Evolutionary conservation across 352 stramenopile genomes (phyloP).

Genomic region (Blastocystis hominis): DNA sequence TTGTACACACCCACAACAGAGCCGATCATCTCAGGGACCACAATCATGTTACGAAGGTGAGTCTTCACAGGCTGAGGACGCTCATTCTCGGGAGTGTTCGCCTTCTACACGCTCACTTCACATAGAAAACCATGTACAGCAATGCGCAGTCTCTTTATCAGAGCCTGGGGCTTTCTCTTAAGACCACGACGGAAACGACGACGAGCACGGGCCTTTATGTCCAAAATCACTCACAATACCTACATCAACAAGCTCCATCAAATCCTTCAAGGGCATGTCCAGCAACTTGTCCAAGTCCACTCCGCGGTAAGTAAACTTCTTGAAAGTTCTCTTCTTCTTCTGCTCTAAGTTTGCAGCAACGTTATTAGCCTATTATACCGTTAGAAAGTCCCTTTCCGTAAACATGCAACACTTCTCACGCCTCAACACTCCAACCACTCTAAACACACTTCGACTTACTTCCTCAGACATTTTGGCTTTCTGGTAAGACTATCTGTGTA

Average conservation of each 20-base stretch:
- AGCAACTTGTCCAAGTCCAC: slow-evolving; percentile 97
- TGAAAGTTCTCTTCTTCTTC: slow-evolving; percentile 94
- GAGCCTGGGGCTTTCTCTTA: slow-evolving; percentile 96
- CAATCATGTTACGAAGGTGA: slow-evolving; percentile 99
- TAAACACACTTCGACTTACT: not conserved
- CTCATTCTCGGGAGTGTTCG: slow-evolving; percentile 83
- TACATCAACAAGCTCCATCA: slow-evolving; percentile 86
- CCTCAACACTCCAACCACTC: not conserved
- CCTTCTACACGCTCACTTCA: slow-evolving; percentile 90
- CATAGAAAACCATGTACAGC: slow-evolving; percentile 71
- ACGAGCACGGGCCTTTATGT: slow-evolving; percentile 72
- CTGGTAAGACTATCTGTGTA: slow-evolving; percentile 17
- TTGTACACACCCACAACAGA: slow-evolving; percentile 99
- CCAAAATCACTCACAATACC: not conserved
- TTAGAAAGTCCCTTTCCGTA: not conserved
- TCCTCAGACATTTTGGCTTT: slow-evolving; percentile 23
- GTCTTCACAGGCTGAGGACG: slow-evolving; percentile 94
- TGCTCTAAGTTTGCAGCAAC: slow-evolving; percentile 57
- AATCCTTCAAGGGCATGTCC: slow-evolving; percentile 91
- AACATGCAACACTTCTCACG: not conserved
- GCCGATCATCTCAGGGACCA: slow-evolving; percentile 99
- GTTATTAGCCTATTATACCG: not conserved
- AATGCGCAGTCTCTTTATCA: slow-evolving; percentile 97
- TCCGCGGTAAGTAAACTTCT: slow-evolving; percentile 98
- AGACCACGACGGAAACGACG: slow-evolving; percentile 94